Conservation (phyloP, 257 asterid genomes). For the Plantago elongata region DNA sequence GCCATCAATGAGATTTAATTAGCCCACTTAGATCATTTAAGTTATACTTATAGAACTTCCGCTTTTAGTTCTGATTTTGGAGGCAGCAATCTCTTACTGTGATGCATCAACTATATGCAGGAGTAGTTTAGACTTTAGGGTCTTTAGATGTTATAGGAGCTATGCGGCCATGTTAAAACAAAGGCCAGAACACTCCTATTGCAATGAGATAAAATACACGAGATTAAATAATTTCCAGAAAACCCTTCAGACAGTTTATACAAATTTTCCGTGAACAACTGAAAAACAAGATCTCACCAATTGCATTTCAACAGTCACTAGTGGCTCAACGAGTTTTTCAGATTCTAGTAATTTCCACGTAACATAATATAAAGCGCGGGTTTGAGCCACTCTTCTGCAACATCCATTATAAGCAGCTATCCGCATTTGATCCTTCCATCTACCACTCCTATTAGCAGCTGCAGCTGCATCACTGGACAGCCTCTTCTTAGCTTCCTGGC, state of each 20-base stretch:
- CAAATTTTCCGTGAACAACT: slow-evolving; percentile 3
- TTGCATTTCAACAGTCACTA: slow-evolving; percentile 64
- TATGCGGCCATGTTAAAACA: not conserved
- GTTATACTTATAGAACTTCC: slow-evolving; percentile 8
- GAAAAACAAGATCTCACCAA: slow-evolving; percentile 51
- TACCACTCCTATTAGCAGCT: slow-evolving; percentile 70
- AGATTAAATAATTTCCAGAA: slow-evolving; percentile 5
- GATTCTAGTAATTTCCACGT: slow-evolving; percentile 81
- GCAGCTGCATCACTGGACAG: slow-evolving; percentile 82
- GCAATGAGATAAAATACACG: not conserved
- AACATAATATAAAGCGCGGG: slow-evolving; percentile 69
- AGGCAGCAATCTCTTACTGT: slow-evolving; percentile 8
- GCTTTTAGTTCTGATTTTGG: slow-evolving; percentile 5
- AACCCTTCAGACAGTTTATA: slow-evolving; percentile 2
- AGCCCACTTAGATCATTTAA: slow-evolving; percentile 13
- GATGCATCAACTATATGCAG: slow-evolving; percentile 11
- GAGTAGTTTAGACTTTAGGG: not conserved
- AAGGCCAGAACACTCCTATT: not conserved
- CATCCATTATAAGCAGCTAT: slow-evolving; percentile 95
- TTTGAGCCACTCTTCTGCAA: slow-evolving; percentile 88
- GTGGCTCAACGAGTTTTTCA: slow-evolving; percentile 71
- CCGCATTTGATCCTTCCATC: slow-evolving; percentile 96
- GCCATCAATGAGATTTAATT: not conserved
- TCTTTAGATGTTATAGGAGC: not conserved
- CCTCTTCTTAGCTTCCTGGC: slow-evolving; percentile 88